Base-by-base conservation (phyloP, 2,329 filamentous ascomycete genomes). In the Dryadomyces quercivorus region DNA sequence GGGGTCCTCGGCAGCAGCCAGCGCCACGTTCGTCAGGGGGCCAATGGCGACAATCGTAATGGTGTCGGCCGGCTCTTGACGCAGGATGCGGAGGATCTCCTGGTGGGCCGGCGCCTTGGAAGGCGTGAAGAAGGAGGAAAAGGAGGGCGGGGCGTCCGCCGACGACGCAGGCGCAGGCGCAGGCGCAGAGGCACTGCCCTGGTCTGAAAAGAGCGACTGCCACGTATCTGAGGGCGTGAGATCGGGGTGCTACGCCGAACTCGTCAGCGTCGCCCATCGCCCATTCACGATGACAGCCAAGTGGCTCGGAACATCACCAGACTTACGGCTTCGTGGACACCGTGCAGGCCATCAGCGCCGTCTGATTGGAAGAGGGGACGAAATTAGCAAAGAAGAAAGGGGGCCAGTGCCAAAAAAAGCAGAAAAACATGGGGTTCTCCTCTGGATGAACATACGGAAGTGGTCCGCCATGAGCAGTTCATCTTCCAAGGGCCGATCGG, bases 41-140 rank as follows among this genome's bases (percentile, higher is more conserved):
- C 93, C 93, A 50, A 97, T 77, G 22, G 88, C 88, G 42, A 95
- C 82, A 64, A 98, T 87, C n/a, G 86, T 91, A 62, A 98, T 82
- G 1, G 87, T 93, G 64, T 90, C 83, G 5, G 78, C 77, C 8
- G 91, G 88, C 64, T 93, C 90, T 63, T 93, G 86, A 55, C 77
- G 78, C 20, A 98, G 78, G 50, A 95, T 75, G 26, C 86, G 82
- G n/a, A 98, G 78, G 51, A 98, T 97, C 69, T 95, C 90, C 67
- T 86, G 79, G 68, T 95, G 85, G 0, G 91, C 82, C 1, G 82
- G 81, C 5, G 73, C 70, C 62, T 82, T 82, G 18, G 89, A 95
- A 0, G 91, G 83, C 2, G 75, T 85, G 70, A 96, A 98, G 75
- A 79, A 69, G 56, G 75, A 64, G 55, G 80, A 72, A 57, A 78